Evolutionary conservation across 768 basidiomycete species (phyloP).

Genomic region (Coprinellus micaceus): DNA sequence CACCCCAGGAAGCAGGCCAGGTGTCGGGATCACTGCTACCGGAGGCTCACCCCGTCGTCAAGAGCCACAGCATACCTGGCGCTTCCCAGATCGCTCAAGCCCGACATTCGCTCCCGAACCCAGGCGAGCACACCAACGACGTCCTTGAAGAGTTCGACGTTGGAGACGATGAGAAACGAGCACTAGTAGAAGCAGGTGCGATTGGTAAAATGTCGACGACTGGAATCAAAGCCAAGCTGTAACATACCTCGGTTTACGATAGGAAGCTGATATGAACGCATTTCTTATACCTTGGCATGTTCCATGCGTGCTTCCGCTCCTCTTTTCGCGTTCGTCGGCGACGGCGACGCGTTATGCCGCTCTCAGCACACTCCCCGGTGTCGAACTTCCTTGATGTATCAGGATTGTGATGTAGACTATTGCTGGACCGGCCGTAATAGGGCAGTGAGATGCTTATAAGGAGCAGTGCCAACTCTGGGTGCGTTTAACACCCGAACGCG

Average conservation of each 20-base stretch:
- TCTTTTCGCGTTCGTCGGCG: neutral
- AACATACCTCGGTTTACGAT: too few relatives aligned
- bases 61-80: constrained; percentile 5
- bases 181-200: constrained; percentile 45
- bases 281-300: too few relatives aligned
- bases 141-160: constrained; percentile 53
- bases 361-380: too few relatives aligned
- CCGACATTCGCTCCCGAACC: constrained; percentile 26
- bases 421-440: too few relatives aligned
- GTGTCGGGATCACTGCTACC: constrained; percentile 41
- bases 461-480: too few relatives aligned
- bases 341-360: too few relatives aligned
- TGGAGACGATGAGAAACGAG: constrained; percentile 32
- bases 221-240: constrained; percentile 15
- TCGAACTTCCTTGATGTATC: neutral
- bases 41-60: constrained; percentile 48
- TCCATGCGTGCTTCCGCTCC: neutral
- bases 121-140: constrained; percentile 53
- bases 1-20: constrained; percentile 55
- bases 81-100: neutral
- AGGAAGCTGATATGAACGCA: too few relatives aligned
- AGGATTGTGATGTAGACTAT: too few relatives aligned
- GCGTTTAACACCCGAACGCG: too few relatives aligned
- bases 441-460: too few relatives aligned
- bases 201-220: constrained; percentile 43